These are phyloP conservation scores for Ricinus communis DNA, from an alignment of 345 rosid genomes.

Conservation along the genomic window DNA sequence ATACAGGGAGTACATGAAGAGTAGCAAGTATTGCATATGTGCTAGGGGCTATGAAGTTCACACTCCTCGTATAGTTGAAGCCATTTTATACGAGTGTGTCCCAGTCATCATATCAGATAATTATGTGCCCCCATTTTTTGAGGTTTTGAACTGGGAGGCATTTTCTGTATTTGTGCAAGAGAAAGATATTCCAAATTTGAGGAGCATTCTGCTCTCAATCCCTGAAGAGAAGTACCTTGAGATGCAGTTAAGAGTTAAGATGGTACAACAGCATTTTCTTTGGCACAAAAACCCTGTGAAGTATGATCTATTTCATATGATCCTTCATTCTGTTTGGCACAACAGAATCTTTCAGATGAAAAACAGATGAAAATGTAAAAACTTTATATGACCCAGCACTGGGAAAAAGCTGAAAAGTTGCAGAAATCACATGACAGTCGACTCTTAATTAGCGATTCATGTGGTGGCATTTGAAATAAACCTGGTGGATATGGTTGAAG, in stretches of 20 bases:
- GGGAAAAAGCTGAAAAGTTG: neutral
- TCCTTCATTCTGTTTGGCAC: slow-evolving; percentile 82
- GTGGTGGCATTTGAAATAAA: neutral
- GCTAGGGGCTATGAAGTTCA: slow-evolving; percentile 91
- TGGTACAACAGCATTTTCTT: slow-evolving; percentile 78
- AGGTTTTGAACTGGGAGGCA: slow-evolving; percentile 73
- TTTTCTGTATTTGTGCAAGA: slow-evolving; percentile 78
- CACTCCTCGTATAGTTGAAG: slow-evolving; percentile 82
- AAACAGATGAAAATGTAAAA: slow-evolving; percentile 29
- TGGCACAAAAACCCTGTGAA: slow-evolving; percentile 80
- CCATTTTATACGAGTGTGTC: slow-evolving; percentile 71
- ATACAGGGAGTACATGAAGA: slow-evolving; percentile 78
- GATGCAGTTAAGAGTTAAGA: slow-evolving; percentile 64
- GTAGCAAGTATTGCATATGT: slow-evolving; percentile 83
- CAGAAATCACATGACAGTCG: neutral
- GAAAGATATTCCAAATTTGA: slow-evolving; percentile 64
- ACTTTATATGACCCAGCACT: neutral
- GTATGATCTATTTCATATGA: slow-evolving; percentile 77
- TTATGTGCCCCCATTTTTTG: slow-evolving; percentile 86
- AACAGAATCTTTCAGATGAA: slow-evolving; percentile 55
- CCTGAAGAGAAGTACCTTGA: slow-evolving; percentile 57
- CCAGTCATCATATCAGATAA: slow-evolving; percentile 89
- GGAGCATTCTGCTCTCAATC: slow-evolving; percentile 62
- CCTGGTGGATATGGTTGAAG: neutral
- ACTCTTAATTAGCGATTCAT: neutral